phyloP scores from a whole-genome alignment of 2,329 filamentous ascomycete genomes.

The Lasiodiplodia gonubiensis region DNA sequence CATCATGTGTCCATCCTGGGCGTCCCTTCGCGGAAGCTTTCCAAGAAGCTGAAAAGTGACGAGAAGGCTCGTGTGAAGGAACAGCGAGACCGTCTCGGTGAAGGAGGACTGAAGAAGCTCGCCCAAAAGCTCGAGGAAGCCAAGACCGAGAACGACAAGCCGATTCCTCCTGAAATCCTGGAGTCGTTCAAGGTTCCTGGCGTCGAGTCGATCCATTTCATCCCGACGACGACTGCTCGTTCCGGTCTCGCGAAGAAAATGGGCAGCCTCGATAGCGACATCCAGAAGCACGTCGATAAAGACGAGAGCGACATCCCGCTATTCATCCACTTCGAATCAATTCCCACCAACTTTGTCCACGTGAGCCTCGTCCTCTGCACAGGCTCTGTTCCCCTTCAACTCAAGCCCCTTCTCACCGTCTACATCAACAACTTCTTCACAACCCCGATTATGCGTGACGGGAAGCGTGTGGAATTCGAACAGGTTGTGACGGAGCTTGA shows the following conservation, averaged over 20 bases:
- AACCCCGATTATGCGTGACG: slow-evolving; percentile 79
- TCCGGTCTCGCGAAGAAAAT: slow-evolving; percentile 77
- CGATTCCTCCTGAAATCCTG: slow-evolving; percentile 82
- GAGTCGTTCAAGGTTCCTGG: slow-evolving; percentile 81
- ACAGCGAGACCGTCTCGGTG: slow-evolving; percentile 78
- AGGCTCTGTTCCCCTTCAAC: slow-evolving; percentile 73
- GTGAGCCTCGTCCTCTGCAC: slow-evolving; percentile 83
- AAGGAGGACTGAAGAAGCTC: slow-evolving; percentile 79
- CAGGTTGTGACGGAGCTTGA: slow-evolving; percentile 91
- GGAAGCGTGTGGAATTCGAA: slow-evolving; percentile 82
- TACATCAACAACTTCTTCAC: slow-evolving; percentile 96
- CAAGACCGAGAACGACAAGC: slow-evolving; percentile 84
- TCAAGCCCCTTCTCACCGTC: slow-evolving; percentile 82
- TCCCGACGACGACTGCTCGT: slow-evolving; percentile 82
- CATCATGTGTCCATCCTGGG: slow-evolving; percentile 88
- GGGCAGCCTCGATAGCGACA: slow-evolving; percentile 69
- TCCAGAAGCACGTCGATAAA: slow-evolving; percentile 77
- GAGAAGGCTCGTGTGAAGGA: slow-evolving; percentile 80
- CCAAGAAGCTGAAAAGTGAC: slow-evolving; percentile 79
- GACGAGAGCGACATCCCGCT: slow-evolving; percentile 70
- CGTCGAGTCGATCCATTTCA: slow-evolving; percentile 93
- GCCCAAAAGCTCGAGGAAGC: slow-evolving; percentile 78
- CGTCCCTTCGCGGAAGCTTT: slow-evolving; percentile 79
- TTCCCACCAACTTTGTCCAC: slow-evolving; percentile 90
- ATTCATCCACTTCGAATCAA: slow-evolving; percentile 97